phyloP scores from a whole-genome alignment of 2,329 filamentous ascomycete genomes.

The Colletotrichum sp. region DNA sequence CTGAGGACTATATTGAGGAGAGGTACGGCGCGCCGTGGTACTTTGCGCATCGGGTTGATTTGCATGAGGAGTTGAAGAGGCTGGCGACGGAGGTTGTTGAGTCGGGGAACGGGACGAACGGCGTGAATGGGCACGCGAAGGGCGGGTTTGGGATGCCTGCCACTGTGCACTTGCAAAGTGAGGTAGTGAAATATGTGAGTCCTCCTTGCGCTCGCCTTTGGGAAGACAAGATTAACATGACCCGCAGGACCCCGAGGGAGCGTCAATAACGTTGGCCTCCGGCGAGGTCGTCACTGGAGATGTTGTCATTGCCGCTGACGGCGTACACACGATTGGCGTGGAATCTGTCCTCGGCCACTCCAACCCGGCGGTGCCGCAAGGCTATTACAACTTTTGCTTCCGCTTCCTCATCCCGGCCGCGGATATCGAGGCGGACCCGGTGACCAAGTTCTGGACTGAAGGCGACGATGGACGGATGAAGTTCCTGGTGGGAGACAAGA shows the following conservation, averaged over 20 bases:
- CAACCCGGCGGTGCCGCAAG: conserved; percentile 29
- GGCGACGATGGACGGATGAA: conserved; percentile 24
- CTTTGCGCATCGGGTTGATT: conserved; percentile 42
- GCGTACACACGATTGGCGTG: conserved; percentile 38
- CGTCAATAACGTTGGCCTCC: conserved; percentile 31
- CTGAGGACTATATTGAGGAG: conserved; percentile 11
- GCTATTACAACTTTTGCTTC: conserved; percentile 36
- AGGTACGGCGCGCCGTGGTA: conserved; percentile 35
- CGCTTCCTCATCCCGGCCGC: conserved; percentile 37
- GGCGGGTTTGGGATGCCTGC: conserved; percentile 25
- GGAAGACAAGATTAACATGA: background rate
- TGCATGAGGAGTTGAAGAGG: conserved; percentile 38
- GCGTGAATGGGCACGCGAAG: background rate
- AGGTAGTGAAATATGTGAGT: conserved; percentile 31
- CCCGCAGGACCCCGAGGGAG: conserved; percentile 26
- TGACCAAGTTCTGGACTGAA: conserved; percentile 33
- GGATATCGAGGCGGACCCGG: conserved; percentile 32
- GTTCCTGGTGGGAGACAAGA: conserved; percentile 24
- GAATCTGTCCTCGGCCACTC: conserved; percentile 29
- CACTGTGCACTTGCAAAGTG: conserved; percentile 24
- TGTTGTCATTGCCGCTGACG: conserved; percentile 49
- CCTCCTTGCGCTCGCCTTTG: background rate
- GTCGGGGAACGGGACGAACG: background rate
- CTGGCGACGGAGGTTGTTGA: conserved; percentile 32
- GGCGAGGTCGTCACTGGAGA: conserved; percentile 35